Evolutionary conservation across 2,329 filamentous ascomycete species (phyloP), one percentile per base, ranked within the genome.

Genomic region (Aureobasidium uvarum): DNA sequence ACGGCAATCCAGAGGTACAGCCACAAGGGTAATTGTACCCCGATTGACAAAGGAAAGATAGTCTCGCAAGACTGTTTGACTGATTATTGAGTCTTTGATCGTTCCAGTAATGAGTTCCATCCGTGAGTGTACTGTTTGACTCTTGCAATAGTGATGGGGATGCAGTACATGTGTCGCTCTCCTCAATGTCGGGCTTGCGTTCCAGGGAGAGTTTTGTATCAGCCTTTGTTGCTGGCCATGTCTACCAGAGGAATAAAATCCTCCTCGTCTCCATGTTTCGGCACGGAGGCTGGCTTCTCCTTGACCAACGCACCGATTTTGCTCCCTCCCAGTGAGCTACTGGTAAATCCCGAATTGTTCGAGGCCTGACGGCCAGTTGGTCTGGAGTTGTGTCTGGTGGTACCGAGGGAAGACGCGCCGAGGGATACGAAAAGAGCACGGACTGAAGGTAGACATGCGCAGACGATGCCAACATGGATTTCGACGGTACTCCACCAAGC

Each of bases 401-500:
- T 62, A 2, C 58, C 62, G 2, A 39, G 66, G 23, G 58, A 66
- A 31, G 51, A 66, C 28, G 48, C 66, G 51, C 45, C 58, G 14
- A 62, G 58, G 3, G 66, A 65, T 3, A 66, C 55, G 55, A 60
- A 62, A 16, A 62, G 58, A 5, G 66, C 56, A 55, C 64, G 76
- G 3, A 69, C 62, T 20, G 55, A 59, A 11, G 68, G 66, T 5
- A 69, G 65, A 28, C 68, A 67, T 46, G 68, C 68, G 41, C 68
- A 69, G 31, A 68, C 65, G 62, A 69, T 68, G 25, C 66, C 59
- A 18, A 67, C 62, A 36, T 68, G 62, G 39, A 64, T 58, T 23
- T 69, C 68, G 56, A 69, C 65, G 20, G 51, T 62, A 33, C 64
- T 67, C 68, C 68, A 69, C 50, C 60, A 66, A 6, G 68, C 62